phyloP scores from a whole-genome alignment of 2,329 filamentous ascomycete species.

The Gaeumannomyces tritici region DNA sequence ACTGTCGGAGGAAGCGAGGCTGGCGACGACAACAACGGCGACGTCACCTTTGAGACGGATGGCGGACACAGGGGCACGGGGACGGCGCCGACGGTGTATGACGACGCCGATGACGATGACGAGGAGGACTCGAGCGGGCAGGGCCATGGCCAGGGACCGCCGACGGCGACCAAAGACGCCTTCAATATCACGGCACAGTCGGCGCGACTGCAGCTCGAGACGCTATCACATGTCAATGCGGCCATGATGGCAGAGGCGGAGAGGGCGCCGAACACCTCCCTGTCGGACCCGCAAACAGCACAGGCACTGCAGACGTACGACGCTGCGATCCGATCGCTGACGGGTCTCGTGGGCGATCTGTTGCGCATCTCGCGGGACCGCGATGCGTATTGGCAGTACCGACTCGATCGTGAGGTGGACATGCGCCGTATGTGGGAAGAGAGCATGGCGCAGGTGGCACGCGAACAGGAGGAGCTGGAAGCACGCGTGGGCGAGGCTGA shows the following conservation, averaged over 20 bases:
- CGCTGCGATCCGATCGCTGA: constrained; percentile 78
- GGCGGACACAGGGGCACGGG: constrained; percentile 21
- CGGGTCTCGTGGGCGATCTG: constrained; percentile 74
- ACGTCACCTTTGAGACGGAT: constrained; percentile 24
- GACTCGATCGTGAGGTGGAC: constrained; percentile 81
- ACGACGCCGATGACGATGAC: constrained; percentile 54
- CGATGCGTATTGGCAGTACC: constrained; percentile 94
- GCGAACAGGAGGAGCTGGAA: constrained; percentile 87
- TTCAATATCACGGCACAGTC: constrained; percentile 97
- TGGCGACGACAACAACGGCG: constrained; percentile 42
- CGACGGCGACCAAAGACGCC: constrained; percentile 75
- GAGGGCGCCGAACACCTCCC: constrained; percentile 57
- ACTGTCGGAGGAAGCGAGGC: constrained; percentile 35
- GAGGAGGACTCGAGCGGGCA: constrained; percentile 66
- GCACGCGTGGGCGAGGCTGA: constrained; percentile 82
- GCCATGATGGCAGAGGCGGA: constrained; percentile 65
- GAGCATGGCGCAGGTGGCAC: constrained; percentile 94
- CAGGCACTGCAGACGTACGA: constrained; percentile 83
- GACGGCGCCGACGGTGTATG: constrained; percentile 13
- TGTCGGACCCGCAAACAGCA: constrained; percentile 68
- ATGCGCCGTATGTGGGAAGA: constrained; percentile 97
- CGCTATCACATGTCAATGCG: constrained; percentile 76
- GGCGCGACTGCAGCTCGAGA: constrained; percentile 82
- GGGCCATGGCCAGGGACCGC: constrained; percentile 53
- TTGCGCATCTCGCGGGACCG: constrained; percentile 88